phyloP scores from a whole-genome alignment of 768 basidiomycete species.

The Rhizopogon vesiculosus region DNA sequence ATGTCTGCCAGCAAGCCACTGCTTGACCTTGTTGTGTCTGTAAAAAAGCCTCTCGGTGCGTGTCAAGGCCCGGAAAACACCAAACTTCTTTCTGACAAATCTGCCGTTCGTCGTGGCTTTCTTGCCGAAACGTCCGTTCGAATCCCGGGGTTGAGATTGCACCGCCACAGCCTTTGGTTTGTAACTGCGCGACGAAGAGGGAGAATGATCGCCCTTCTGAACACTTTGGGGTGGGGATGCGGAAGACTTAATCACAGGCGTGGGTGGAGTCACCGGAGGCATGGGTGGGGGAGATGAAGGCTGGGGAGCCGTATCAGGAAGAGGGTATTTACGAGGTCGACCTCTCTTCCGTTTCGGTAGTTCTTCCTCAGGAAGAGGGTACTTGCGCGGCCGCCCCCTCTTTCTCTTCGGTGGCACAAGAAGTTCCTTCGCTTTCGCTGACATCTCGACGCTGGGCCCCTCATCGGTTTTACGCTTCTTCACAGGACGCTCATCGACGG shows the following conservation, averaged over 20 bases:
- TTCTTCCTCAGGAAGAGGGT: constrained; percentile 24
- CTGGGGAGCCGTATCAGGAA: constrained; percentile 5
- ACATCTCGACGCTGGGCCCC: constrained; percentile 24
- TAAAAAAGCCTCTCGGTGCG: constrained; percentile 38
- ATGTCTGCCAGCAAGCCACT: constrained; percentile 22
- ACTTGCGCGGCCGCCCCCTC: constrained; percentile 30
- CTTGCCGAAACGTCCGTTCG: constrained; percentile 65
- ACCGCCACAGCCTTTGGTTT: constrained; percentile 41
- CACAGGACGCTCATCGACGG: constrained; percentile 33
- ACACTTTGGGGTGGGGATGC: constrained; percentile 14
- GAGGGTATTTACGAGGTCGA: constrained; percentile 28
- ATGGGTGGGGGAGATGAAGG: constrained; percentile 8
- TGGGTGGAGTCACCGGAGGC: constrained; percentile 5
- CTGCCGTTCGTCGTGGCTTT: constrained; percentile 47
- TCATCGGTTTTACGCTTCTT: constrained; percentile 50
- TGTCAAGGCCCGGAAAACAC: constrained; percentile 19
- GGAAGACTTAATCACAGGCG: constrained; percentile 8
- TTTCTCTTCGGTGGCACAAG: constrained; percentile 26
- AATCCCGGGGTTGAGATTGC: constrained; percentile 54
- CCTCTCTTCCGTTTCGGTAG: constrained; percentile 30
- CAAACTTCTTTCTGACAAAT: constrained; percentile 32
- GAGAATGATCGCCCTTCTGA: constrained; percentile 16
- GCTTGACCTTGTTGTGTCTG: constrained; percentile 33
- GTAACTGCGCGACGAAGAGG: constrained; percentile 19
- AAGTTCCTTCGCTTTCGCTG: constrained; percentile 29